These are phyloP conservation scores for Naganishia randhawae DNA, from an alignment of 768 basidiomycete genomes.

Conservation along the genomic window DNA sequence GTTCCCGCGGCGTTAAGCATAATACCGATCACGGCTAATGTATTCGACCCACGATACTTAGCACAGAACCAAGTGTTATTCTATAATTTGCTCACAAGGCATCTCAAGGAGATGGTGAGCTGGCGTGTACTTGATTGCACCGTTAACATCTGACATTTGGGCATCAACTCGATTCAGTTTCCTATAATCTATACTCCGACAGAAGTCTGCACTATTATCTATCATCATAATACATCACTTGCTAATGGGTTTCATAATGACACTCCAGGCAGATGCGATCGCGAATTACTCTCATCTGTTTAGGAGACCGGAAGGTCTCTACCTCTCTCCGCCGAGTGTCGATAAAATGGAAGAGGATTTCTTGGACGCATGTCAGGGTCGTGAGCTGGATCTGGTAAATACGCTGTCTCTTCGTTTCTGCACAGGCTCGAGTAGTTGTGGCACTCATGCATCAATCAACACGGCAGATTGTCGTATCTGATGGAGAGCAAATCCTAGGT, in stretches of 20 bases:
- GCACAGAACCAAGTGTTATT: slow-evolving; percentile 63
- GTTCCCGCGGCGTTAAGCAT: too few species aligned
- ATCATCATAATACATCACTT: neutral
- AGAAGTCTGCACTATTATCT: slow-evolving; percentile 55
- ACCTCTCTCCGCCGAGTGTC: slow-evolving; percentile 60
- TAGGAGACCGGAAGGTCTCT: slow-evolving; percentile 70
- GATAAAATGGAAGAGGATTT: slow-evolving; percentile 58
- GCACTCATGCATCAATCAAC: neutral
- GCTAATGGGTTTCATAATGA: too few species aligned
- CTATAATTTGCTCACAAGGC: slow-evolving; percentile 61
- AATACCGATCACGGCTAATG: too few species aligned
- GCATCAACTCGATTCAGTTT: neutral
- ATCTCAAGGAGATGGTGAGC: slow-evolving; percentile 60
- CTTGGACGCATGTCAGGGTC: slow-evolving; percentile 55
- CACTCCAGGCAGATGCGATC: slow-evolving; percentile 68
- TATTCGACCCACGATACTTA: slow-evolving; percentile 18
- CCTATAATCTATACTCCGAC: slow-evolving; percentile 75
- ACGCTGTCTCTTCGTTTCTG: neutral
- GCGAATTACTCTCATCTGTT: slow-evolving; percentile 79
- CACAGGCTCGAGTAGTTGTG: neutral
- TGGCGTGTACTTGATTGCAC: neutral
- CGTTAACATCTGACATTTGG: too few species aligned
- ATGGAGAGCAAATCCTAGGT: slow-evolving; percentile 44
- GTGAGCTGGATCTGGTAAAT: slow-evolving; percentile 42
- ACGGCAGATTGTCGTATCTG: slow-evolving; percentile 46